phyloP scores from a whole-genome alignment of 2,329 filamentous ascomycete species.

The Helotiales sp. region DNA sequence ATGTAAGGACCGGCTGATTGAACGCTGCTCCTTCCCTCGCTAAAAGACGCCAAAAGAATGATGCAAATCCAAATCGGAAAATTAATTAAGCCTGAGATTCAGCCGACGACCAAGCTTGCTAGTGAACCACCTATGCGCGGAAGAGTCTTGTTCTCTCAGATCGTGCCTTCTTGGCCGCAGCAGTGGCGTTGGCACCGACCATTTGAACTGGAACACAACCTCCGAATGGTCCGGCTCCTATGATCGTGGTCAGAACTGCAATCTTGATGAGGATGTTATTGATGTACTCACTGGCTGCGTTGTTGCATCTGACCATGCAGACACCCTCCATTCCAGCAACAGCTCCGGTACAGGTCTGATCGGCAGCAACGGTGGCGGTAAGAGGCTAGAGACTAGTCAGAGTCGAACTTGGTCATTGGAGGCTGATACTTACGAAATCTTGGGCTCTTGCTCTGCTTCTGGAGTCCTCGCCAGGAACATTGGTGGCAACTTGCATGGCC shows the following conservation, averaged over 20 bases:
- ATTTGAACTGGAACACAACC: conserved; percentile 63
- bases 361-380: conserved; percentile 60
- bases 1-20: conserved; percentile 7
- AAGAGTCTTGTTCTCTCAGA: conserved; percentile 1
- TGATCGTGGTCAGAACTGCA: neutral
- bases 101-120: neutral
- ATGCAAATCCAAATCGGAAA: conserved; percentile 6
- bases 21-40: conserved; percentile 1
- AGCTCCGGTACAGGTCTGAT: conserved; percentile 62
- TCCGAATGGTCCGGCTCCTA: conserved; percentile 62
- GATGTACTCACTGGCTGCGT: conserved; percentile 51
- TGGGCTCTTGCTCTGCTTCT: conserved; percentile 45
- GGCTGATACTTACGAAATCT: conserved; percentile 42
- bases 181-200: conserved; percentile 33
- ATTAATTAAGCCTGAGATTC: neutral
- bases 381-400: conserved; percentile 49
- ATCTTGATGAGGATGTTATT: neutral
- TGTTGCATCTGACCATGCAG: conserved; percentile 68
- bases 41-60: conserved; percentile 6
- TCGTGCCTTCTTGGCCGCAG: conserved; percentile 20
- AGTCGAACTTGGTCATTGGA: neutral
- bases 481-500: conserved; percentile 59
- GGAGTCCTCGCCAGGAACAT: conserved; percentile 55
- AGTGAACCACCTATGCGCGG: neutral
- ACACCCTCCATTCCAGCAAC: conserved; percentile 63